Base-by-base conservation (phyloP, 2,329 filamentous ascomycete genomes). In the Epichloe aotearoae region DNA sequence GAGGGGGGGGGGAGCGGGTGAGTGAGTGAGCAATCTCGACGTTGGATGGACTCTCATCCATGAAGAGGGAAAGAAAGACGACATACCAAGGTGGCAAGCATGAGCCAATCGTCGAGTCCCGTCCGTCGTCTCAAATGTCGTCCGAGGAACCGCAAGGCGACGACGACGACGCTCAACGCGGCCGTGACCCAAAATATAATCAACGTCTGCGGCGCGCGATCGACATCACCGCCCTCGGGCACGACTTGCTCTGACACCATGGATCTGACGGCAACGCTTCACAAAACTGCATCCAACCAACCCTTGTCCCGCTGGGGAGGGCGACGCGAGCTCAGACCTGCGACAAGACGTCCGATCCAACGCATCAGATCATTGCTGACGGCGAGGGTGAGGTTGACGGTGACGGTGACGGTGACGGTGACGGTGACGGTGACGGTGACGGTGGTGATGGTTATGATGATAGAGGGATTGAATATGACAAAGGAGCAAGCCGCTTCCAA, bases 81-180 rank as follows among this genome's bases (percentile, higher is more conserved):
- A 47, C 47, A 20, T 50, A 50, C 51, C 46, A 52, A 40, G 12
- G 51, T 50, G 14, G 47, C 5, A 26, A 52, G 51, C 51, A 52
- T 52, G 12, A 47, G 43, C 51, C 47, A 50, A 39, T 52, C 51
- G 23, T 52, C 51, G 15, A 46, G 26, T 10, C 51, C 51, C 1
- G 34, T 39, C 11, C 20, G n/a, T 12, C 23, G 34, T 3, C 51
- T 39, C 44, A 52, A 42, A 34, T 39, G 19, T 5, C 51, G 43
- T 23, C 51, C 51, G 11, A 52, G 17, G 11, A 52, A 46, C 12
- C 51, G 51, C 38, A 52, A 23, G 5, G 11, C 47, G 8, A 52
- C 47, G 15, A 50, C 19, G 20, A 50, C 33, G n/a, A 40, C 36
- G 33, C 43, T 46, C 17, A 50, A 15, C 10, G 17, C 39, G 4